These are phyloP conservation scores for Neonectria hederae DNA, from an alignment of 2,329 filamentous ascomycete genomes.

Conservation along the genomic window DNA sequence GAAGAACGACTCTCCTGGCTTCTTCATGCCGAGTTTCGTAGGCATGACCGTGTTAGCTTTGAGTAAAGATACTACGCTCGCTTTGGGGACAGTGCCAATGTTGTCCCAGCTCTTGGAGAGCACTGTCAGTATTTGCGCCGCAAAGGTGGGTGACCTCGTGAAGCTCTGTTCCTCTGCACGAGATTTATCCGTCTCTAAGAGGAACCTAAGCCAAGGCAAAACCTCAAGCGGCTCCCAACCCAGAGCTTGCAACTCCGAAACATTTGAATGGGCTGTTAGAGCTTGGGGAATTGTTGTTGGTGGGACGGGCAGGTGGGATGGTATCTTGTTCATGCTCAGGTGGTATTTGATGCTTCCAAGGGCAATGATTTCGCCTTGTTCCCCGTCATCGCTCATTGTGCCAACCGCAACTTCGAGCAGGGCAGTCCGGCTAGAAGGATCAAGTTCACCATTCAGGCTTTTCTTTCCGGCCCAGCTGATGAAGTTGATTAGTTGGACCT, in stretches of 20 bases:
- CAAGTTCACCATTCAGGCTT: conserved; percentile 76
- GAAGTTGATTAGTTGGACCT: conserved; percentile 82
- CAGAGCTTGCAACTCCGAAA: conserved; percentile 77
- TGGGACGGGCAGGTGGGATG: conserved; percentile 82
- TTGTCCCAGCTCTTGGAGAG: conserved; percentile 92
- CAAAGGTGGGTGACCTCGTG: conserved; percentile 76
- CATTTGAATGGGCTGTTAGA: conserved; percentile 77
- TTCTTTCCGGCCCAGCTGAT: conserved; percentile 84
- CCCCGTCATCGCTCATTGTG: conserved; percentile 68
- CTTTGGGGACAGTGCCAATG: conserved; percentile 73
- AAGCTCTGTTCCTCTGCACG: conserved; percentile 73
- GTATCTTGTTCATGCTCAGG: conserved; percentile 80
- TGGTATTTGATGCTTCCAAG: conserved; percentile 80
- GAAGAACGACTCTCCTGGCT: conserved; percentile 88
- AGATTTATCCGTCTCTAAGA: conserved; percentile 74
- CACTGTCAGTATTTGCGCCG: conserved; percentile 78
- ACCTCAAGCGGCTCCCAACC: conserved; percentile 89
- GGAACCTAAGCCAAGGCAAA: conserved; percentile 83
- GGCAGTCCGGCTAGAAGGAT: conserved; percentile 70
- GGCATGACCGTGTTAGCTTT: conserved; percentile 80
- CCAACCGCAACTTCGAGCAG: conserved; percentile 85
- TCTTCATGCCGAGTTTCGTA: conserved; percentile 89
- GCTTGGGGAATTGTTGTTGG: conserved; percentile 83
- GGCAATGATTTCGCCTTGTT: conserved; percentile 76
- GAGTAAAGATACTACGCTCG: conserved; percentile 71